Evolutionary conservation across 306 rosid species (phyloP), one percentile per base, ranked within the genome.

Genomic region (Echinosophora koreensis): DNA sequence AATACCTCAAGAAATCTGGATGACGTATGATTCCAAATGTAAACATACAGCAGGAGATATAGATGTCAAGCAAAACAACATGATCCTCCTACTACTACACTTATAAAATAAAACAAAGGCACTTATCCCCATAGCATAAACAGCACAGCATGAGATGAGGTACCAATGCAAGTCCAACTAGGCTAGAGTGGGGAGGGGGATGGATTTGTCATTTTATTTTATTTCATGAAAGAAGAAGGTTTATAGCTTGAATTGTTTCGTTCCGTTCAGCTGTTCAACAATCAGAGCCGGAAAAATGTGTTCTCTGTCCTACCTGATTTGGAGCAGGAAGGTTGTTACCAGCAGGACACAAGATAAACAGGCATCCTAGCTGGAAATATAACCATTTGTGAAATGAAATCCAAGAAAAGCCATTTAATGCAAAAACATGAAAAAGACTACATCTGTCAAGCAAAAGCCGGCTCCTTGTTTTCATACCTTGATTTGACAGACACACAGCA

Each of bases 381-480:
- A 27, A 42, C 5, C 59, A 55, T 35, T 28, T 27, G 37, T 2
- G 44, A 18, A 17, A 6, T 51, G 42, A 61, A 34, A 14, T 5
- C 51, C 35, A 12, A 37, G 18, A 22, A 87, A 80, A 62, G 27
- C 42, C 35, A 44, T 8, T 61, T 6, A 35, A 64, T 17, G 73
- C 71, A 34, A 68, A 62, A 14, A 41, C 66, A 7, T 42, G 15
- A 56, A 65, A 42, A 65, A 35, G 38, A 30, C 30, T 39, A 9
- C 17, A 32, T 9, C 3, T 11, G 22, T 34, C 46, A 41, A 57
- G 42, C 16, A 51, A 50, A 18, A 54, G 18, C 76, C 41, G 4
- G 32, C 49, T 59, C 60, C 13, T 71, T 28, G 18, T 18, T 76
- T 57, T 30, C 42, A 64, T 90, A 94, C 98, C 97, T 87, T 76